Evolutionary conservation across 768 basidiomycete species (phyloP), one percentile per base, ranked within the genome.

Genomic region (Trametes sanguinea): DNA sequence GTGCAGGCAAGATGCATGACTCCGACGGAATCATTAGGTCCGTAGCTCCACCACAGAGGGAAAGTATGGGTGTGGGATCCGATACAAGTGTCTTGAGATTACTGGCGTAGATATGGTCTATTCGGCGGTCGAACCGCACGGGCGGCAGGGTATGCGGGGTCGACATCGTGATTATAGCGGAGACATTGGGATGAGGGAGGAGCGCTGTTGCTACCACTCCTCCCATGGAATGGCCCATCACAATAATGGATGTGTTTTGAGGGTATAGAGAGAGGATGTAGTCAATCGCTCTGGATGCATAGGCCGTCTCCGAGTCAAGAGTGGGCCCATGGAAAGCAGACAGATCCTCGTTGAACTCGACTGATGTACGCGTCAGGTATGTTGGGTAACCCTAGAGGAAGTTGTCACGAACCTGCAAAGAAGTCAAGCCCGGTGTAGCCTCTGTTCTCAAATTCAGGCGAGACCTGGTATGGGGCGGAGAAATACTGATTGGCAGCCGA

Each of bases 161-260:
- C 0, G 94, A 94, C 90, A 99, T 92, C n/a, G 97, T 98, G 69
- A 98, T 83, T 61, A 98, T 81, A 0, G 87, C 84, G 8, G 89
- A 85, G 43, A 96, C 85, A 56, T 85, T 74, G 7, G 72, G 66
- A 6, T 86, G 84, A 2, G 90, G 85, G 9, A 95, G 83, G 13
- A 95, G 79, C 5, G 90, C 86, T 0, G 87, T 85, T 8, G 92
- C 94, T 4, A 96, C 94, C 50, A 96, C 77, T 9, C 97, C 97
- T 27, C 97, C 97, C 97, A 99, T 99, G 10, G 95, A 98, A 72
- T 98, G 96, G 2, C 91, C 97, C 73, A 98, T 77, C 60, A 98
- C 70, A 50, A 90, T 83, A 57, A 98, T 84, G 39, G 76, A 68
- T 2, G 90, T 87, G 55, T 81, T 71, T 14, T 60, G 48, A 2